Evolutionary conservation across 768 basidiomycete species (phyloP).

Genomic region (Amanita muscaria): DNA sequence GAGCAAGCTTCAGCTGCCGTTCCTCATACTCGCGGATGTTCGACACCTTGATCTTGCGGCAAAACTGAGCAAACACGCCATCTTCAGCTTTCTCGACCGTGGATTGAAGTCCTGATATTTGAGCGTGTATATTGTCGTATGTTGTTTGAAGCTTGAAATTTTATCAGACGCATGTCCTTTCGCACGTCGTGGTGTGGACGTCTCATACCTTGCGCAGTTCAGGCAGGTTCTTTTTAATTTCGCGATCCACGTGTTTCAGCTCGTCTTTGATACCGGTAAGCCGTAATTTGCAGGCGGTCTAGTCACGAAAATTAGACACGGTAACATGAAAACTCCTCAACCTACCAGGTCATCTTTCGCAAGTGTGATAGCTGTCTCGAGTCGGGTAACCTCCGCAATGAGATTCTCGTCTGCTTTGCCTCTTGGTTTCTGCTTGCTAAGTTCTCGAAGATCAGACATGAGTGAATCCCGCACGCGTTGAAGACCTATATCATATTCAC

Average conservation of each 20-base stretch:
- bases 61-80: slow-evolving; percentile 69
- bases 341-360: slow-evolving; percentile 78
- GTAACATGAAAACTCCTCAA: slow-evolving; percentile 6
- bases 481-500: neutral
- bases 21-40: slow-evolving; percentile 93
- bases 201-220: slow-evolving; percentile 59
- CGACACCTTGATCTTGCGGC: slow-evolving; percentile 63
- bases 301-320: slow-evolving; percentile 2
- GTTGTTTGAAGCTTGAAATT: slow-evolving; percentile 41
- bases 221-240: slow-evolving; percentile 55
- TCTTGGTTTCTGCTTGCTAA: slow-evolving; percentile 79
- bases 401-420: slow-evolving; percentile 76
- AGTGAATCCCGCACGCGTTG: slow-evolving; percentile 50
- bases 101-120: slow-evolving; percentile 44
- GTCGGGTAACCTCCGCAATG: slow-evolving; percentile 62
- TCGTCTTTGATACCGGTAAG: slow-evolving; percentile 78
- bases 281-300: slow-evolving; percentile 72
- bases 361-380: slow-evolving; percentile 71
- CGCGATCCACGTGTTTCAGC: slow-evolving; percentile 68
- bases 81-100: slow-evolving; percentile 76
- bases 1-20: slow-evolving; percentile 78
- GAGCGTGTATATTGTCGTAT: slow-evolving; percentile 41
- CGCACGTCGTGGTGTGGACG: neutral
- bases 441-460: slow-evolving; percentile 67
- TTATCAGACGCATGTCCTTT: neutral